A percentile compares a stretch with the other conserved stretches of the same genome.
These are phyloP conservation scores for Primulina tabacum DNA, from an alignment of 257 asterid genomes.

Conservation along the genomic window DNA sequence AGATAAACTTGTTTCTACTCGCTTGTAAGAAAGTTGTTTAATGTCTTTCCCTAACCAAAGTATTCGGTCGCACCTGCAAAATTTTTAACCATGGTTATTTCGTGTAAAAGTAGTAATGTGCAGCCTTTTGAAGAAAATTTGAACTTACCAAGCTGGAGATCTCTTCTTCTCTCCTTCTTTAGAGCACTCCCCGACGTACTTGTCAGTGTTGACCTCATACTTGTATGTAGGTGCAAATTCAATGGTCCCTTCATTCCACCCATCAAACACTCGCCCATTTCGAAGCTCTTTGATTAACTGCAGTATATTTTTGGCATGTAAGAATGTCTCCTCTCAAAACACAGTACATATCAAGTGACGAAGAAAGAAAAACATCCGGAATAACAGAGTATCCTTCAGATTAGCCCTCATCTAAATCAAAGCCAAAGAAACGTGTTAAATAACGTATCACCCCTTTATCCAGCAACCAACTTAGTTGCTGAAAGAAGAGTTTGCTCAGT, in stretches of 20 bases:
- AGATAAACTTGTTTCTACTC: slow-evolving; percentile 64
- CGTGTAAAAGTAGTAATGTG: not conserved
- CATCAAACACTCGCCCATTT: slow-evolving; percentile 74
- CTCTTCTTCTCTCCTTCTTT: slow-evolving; percentile 92
- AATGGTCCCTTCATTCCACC: slow-evolving; percentile 88
- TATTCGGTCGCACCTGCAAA: slow-evolving; percentile 88
- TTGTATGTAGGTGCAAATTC: slow-evolving; percentile 92
- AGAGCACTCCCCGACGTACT: slow-evolving; percentile 57
- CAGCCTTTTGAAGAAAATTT: not conserved
- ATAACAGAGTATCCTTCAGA: not conserved
- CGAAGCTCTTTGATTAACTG: slow-evolving; percentile 75
- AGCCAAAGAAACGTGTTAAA: too few relatives aligned
- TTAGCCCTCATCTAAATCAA: not conserved
- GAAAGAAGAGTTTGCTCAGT: too few relatives aligned
- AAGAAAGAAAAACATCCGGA: not conserved
- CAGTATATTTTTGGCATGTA: slow-evolving; percentile 21
- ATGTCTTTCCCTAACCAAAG: slow-evolving; percentile 91
- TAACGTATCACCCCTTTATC: too few relatives aligned
- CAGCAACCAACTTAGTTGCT: too few relatives aligned
- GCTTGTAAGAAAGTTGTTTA: slow-evolving; percentile 59
- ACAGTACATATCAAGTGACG: not conserved
- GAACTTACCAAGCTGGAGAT: slow-evolving; percentile 87
- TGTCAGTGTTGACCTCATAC: slow-evolving; percentile 68
- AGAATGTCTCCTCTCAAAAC: slow-evolving; percentile 1
- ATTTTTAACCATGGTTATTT: not conserved